Percentiles rank a stretch among this genome's conserved stretches.
phyloP scores from a whole-genome alignment of 225 moss, liverwort and hornwort species.

The Ulota crispa region DNA sequence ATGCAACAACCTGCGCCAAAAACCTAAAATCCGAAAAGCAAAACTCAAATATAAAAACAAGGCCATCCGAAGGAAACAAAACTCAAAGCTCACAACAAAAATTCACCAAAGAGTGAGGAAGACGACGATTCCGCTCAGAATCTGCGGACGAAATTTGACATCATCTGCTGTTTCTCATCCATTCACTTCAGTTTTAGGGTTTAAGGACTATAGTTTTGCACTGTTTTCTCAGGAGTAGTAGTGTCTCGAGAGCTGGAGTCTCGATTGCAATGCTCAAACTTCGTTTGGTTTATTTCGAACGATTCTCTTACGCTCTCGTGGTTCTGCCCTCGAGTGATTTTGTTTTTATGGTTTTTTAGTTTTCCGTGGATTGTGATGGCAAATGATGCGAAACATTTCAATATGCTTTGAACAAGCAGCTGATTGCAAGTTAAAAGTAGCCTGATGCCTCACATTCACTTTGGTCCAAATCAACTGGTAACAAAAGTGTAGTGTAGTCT shows the following conservation, averaged over 20 bases:
- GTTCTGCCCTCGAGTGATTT: neutral
- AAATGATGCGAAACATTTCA: conserved; percentile 16
- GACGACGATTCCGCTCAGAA: neutral
- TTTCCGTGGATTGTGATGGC: neutral
- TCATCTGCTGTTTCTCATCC: neutral
- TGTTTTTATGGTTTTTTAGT: neutral
- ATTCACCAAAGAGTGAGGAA: neutral
- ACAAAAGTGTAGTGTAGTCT: neutral
- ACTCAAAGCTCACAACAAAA: neutral
- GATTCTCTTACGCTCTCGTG: too few species aligned
- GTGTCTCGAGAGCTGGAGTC: neutral
- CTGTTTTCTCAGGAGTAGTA: neutral
- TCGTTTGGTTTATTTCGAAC: neutral
- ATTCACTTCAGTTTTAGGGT: neutral
- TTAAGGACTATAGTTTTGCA: neutral
- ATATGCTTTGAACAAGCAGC: neutral
- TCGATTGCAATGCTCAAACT: neutral
- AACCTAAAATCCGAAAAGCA: neutral
- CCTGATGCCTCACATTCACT: neutral
- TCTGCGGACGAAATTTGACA: neutral
- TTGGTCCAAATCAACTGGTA: neutral
- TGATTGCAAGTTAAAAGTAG: neutral
- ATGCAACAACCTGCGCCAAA: neutral
- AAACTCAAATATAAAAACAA: neutral
- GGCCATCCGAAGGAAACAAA: too few species aligned